Conservation (phyloP, 2,329 filamentous ascomycete genomes). For the Penicillium sp. region DNA sequence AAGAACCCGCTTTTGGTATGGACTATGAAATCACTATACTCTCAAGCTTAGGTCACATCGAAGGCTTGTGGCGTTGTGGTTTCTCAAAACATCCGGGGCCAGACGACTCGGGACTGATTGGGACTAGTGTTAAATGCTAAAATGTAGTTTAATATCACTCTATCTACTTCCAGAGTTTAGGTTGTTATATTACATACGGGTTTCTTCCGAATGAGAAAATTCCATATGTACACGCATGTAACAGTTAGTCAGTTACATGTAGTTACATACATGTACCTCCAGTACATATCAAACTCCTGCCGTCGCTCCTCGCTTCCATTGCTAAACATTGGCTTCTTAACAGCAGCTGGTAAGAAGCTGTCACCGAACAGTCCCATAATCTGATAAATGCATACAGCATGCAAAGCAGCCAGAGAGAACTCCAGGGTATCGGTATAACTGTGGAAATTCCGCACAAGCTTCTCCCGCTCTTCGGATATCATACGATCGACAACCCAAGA, state of each 20-base stretch:
- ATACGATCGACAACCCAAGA: no score
- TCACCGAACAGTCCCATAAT: no score
- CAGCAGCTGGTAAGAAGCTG: no score
- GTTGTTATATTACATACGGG: neutral
- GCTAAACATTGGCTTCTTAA: no score
- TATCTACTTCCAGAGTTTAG: neutral
- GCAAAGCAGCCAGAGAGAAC: no score
- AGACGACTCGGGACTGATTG: neutral
- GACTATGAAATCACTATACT: neutral
- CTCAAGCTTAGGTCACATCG: constrained; percentile 1
- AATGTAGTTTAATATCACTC: neutral
- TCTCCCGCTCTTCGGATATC: no score
- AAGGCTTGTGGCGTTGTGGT: neutral
- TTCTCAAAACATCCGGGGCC: neutral
- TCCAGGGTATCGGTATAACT: no score
- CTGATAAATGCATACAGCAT: no score
- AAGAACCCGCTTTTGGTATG: neutral
- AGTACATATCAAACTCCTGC: neutral
- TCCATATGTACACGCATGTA: neutral
- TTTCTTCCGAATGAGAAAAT: neutral
- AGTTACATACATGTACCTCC: neutral
- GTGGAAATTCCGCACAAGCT: no score
- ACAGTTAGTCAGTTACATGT: no score
- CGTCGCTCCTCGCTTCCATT: no score
- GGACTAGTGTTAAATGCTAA: neutral